These are phyloP conservation scores for Haematococcus sp. DNA, from an alignment of 139 green algal genomes.

Conservation along the genomic window DNA sequence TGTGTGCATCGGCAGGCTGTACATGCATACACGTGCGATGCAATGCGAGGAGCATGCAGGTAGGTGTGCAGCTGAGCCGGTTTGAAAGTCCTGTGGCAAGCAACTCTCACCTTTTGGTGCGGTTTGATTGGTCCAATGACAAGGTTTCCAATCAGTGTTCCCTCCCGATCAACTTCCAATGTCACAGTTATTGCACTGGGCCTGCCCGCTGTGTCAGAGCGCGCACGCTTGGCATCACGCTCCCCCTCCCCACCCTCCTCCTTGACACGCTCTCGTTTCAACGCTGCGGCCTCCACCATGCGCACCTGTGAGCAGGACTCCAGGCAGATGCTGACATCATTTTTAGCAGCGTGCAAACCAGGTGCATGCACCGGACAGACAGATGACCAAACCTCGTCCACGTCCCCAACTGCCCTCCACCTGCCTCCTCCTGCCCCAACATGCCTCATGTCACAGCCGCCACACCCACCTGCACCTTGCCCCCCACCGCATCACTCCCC, in stretches of 20 bases:
- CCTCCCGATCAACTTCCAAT: constrained; percentile 52
- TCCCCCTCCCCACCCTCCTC: background rate
- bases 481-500: constrained; percentile 35
- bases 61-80: no score
- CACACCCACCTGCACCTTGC: constrained; percentile 34
- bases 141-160: constrained; percentile 57
- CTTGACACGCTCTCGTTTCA: background rate
- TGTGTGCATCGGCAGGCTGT: no score
- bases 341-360: background rate
- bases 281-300: background rate
- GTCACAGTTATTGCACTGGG: constrained; percentile 10
- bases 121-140: constrained; percentile 39
- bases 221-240: background rate
- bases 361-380: no score
- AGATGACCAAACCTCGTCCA: no score
- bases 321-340: background rate
- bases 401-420: no score
- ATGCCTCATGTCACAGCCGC: no score
- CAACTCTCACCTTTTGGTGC: constrained; percentile 41
- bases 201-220: background rate
- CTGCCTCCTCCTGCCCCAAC: no score
- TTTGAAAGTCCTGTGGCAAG: no score
- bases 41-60: no score
- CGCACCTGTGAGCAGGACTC: background rate
- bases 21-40: no score